phyloP scores from a whole-genome alignment of 176 grass and related monocot genomes.

The Urochloa ruziziensis region DNA sequence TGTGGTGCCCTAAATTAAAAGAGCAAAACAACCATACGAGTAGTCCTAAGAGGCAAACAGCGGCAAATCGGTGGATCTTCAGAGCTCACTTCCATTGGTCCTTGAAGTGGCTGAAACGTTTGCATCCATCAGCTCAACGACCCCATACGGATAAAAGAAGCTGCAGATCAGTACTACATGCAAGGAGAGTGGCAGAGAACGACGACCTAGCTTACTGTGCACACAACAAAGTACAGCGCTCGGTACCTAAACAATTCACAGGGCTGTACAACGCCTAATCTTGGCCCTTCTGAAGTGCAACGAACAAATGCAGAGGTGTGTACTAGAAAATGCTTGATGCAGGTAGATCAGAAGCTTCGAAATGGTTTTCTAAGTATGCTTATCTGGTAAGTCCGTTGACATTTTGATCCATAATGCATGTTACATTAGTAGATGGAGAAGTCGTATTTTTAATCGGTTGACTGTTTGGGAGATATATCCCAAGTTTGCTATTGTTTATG shows the following conservation, averaged over 20 bases:
- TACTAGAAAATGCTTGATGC: not conserved
- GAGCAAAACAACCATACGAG: not conserved
- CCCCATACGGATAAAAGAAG: not conserved
- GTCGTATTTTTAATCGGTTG: slow-evolving; percentile 25
- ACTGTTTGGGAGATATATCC: not conserved
- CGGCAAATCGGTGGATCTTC: slow-evolving; percentile 27
- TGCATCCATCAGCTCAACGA: not conserved
- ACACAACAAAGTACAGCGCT: not conserved
- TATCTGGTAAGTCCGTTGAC: slow-evolving; percentile 19
- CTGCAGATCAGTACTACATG: not conserved
- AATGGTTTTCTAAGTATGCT: not conserved
- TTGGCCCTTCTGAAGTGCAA: not conserved
- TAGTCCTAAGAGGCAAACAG: slow-evolving; percentile 6
- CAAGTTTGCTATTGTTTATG: not conserved
- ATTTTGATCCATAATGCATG: not conserved
- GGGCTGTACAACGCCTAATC: not conserved
- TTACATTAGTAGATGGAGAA: not conserved
- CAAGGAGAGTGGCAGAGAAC: not conserved
- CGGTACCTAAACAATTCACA: not conserved
- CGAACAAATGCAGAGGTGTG: not conserved
- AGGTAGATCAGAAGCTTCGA: not conserved
- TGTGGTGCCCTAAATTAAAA: not conserved
- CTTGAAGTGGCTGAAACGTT: not conserved
- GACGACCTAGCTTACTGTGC: not conserved
- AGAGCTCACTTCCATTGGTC: not conserved